Evolutionary conservation across 768 basidiomycete species (phyloP).

Genomic region (Amylocystis lapponica): DNA sequence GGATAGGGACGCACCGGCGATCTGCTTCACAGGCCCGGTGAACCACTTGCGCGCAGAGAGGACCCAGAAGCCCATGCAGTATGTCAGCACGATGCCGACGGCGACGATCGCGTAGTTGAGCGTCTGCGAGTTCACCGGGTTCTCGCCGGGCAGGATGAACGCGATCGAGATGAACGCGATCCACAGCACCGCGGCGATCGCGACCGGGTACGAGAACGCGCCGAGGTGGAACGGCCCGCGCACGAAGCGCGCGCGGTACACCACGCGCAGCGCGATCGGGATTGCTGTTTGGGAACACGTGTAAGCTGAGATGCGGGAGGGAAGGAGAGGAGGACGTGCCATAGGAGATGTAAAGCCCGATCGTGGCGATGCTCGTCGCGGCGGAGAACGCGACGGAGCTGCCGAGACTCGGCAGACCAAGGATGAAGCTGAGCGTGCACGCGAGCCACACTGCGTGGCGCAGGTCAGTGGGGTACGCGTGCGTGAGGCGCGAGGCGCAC

Average conservation of each 20-base stretch:
- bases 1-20: conserved; percentile 40
- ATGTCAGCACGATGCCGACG: conserved; percentile 63
- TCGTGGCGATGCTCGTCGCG: conserved; percentile 58
- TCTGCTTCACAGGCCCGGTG: conserved; percentile 62
- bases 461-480: not conserved
- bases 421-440: conserved; percentile 67
- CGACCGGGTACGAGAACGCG: conserved; percentile 52
- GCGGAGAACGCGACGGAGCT: conserved; percentile 63
- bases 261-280: conserved; percentile 62
- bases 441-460: conserved; percentile 65
- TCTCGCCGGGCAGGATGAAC: conserved; percentile 67
- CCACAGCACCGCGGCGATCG: conserved; percentile 55
- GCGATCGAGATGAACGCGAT: conserved; percentile 67
- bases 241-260: conserved; percentile 53
- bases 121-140: conserved; percentile 65
- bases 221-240: conserved; percentile 74
- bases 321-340: conserved; percentile 29
- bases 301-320: not conserved
- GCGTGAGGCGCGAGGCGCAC: conserved; percentile 25
- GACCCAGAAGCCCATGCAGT: conserved; percentile 66
- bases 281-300: conserved; percentile 32
- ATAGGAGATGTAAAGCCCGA: conserved; percentile 74
- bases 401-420: conserved; percentile 69
- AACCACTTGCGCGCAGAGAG: conserved; percentile 72
- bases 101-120: conserved; percentile 75